Conservation (phyloP, 768 basidiomycete species). For the Xerocomus brunneocitrinus region DNA sequence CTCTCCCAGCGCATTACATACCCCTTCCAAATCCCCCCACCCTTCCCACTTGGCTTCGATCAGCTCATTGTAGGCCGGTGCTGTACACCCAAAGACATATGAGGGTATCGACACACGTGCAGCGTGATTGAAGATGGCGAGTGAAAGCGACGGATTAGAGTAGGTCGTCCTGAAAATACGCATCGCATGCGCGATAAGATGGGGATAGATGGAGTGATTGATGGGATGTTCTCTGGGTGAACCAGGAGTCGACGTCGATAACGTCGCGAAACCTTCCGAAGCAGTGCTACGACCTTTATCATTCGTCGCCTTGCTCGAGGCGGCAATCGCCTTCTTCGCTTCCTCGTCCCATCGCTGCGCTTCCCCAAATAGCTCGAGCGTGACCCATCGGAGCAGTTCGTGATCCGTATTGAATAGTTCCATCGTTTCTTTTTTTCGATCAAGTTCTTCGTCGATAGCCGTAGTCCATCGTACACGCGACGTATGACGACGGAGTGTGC, state of each 20-base stretch:
- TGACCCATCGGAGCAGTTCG: constrained; percentile 71
- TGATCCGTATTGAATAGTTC: constrained; percentile 63
- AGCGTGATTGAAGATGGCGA: constrained; percentile 80
- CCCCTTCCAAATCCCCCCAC: constrained; percentile 78
- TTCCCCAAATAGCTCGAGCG: constrained; percentile 62
- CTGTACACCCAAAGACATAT: constrained; percentile 88
- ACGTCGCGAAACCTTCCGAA: background rate
- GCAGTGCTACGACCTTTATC: background rate
- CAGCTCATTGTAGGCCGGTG: constrained; percentile 83
- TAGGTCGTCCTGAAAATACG: constrained; percentile 73
- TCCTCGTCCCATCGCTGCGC: constrained; percentile 47
- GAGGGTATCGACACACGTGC: constrained; percentile 69
- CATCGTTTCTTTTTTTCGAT: constrained; percentile 71
- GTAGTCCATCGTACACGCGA: constrained; percentile 49
- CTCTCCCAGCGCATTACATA: constrained; percentile 69
- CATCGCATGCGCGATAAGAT: constrained; percentile 75
- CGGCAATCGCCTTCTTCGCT: constrained; percentile 36
- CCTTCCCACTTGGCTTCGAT: constrained; percentile 80
- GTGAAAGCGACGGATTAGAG: constrained; percentile 71
- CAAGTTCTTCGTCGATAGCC: constrained; percentile 51
- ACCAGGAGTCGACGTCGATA: background rate
- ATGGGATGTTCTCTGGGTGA: constrained; percentile 30
- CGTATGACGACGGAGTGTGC: constrained; percentile 49
- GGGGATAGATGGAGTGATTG: constrained; percentile 66
- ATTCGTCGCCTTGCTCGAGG: constrained; percentile 3